phyloP scores from a whole-genome alignment of 2,329 filamentous ascomycete species.

The Mycosphaerella arachidis region DNA sequence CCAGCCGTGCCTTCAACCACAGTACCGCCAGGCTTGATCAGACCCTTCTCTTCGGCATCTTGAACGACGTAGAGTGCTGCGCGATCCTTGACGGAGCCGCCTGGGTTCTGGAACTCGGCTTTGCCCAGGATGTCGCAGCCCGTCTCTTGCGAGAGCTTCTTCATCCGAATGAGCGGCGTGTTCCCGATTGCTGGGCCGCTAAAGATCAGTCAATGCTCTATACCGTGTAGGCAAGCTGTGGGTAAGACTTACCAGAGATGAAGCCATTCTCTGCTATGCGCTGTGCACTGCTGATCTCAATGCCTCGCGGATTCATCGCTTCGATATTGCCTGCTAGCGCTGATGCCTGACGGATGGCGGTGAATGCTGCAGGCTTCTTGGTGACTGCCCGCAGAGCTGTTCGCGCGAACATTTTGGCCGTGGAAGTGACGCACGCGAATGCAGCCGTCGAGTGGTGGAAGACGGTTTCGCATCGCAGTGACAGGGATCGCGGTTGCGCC shows the following conservation, averaged over 20 bases:
- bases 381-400: slow-evolving; percentile 22
- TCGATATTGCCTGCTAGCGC: slow-evolving; percentile 23
- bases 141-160: slow-evolving; percentile 81
- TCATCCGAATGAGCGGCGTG: slow-evolving; percentile 87
- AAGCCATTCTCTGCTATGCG: slow-evolving; percentile 69
- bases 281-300: slow-evolving; percentile 74
- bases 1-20: slow-evolving; percentile 96
- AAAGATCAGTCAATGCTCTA: slow-evolving; percentile 22
- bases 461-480: neutral
- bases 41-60: slow-evolving; percentile 83
- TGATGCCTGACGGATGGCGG: slow-evolving; percentile 23
- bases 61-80: slow-evolving; percentile 91
- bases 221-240: neutral
- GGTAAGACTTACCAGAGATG: slow-evolving; percentile 64
- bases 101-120: slow-evolving; percentile 98
- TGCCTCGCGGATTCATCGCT: slow-evolving; percentile 40
- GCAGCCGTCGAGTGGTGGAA: neutral
- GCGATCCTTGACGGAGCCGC: slow-evolving; percentile 92
- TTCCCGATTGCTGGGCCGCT: slow-evolving; percentile 77
- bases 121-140: slow-evolving; percentile 94
- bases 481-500: neutral
- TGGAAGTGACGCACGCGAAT: slow-evolving; percentile 4
- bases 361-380: slow-evolving; percentile 20
- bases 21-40: slow-evolving; percentile 79
- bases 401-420: slow-evolving; percentile 17